Evolutionary conservation across 1,284 basidiomycete species (phyloP).

Genomic region (Fistulina hepatica): DNA sequence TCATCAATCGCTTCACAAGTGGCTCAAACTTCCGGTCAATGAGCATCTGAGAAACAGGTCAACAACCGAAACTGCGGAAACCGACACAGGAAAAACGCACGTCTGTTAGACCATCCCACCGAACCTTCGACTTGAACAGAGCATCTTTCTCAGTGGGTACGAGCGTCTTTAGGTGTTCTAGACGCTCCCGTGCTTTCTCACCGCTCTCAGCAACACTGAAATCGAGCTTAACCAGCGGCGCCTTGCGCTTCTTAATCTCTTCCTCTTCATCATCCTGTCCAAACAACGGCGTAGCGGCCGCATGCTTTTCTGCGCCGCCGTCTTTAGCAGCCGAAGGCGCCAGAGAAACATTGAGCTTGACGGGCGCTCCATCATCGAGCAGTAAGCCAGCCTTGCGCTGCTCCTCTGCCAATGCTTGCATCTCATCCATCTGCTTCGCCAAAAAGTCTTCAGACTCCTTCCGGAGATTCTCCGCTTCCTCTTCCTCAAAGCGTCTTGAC

Average conservation of each 20-base stretch:
- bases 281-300: slow-evolving; percentile 47
- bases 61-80: slow-evolving; percentile 5
- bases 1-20: slow-evolving; percentile 68
- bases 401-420: slow-evolving; percentile 77
- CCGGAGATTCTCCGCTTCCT: slow-evolving; percentile 73
- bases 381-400: slow-evolving; percentile 81
- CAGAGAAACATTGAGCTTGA: slow-evolving; percentile 69
- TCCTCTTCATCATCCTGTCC: slow-evolving; percentile 75
- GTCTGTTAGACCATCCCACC: slow-evolving; percentile 80
- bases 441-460: slow-evolving; percentile 83
- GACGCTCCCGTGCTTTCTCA: slow-evolving; percentile 64
- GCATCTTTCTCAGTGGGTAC: slow-evolving; percentile 65
- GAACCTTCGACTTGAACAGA: slow-evolving; percentile 69
- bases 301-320: slow-evolving; percentile 36
- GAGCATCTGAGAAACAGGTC: slow-evolving; percentile 37
- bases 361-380: slow-evolving; percentile 83
- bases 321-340: slow-evolving; percentile 37
- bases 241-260: slow-evolving; percentile 65
- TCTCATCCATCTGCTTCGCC: slow-evolving; percentile 82
- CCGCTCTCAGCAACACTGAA: slow-evolving; percentile 67
- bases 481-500: slow-evolving; percentile 70
- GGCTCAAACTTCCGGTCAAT: slow-evolving; percentile 77
- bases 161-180: slow-evolving; percentile 62
- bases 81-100: slow-evolving; percentile 34
- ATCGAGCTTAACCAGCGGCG: slow-evolving; percentile 76